Evolutionary conservation across 2,329 filamentous ascomycete species (phyloP).

Genomic region (Fusarium algeriense): DNA sequence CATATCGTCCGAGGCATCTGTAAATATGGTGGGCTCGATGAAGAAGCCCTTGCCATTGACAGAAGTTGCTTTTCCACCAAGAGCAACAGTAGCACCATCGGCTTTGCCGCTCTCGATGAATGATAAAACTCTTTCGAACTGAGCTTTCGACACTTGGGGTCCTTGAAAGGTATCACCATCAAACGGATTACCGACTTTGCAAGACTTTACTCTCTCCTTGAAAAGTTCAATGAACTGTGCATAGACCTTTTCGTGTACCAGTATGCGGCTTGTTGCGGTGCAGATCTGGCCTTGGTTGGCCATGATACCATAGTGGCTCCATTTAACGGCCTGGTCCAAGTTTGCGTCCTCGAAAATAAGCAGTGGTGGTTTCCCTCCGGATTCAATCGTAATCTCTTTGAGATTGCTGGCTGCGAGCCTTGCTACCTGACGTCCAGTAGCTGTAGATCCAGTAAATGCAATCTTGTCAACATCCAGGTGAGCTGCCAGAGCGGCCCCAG

Average conservation of each 20-base stretch:
- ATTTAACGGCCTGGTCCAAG: conserved; percentile 75
- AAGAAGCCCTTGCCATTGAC: conserved; percentile 59
- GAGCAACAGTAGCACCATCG: conserved; percentile 75
- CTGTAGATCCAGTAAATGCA: conserved; percentile 81
- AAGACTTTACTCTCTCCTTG: conserved; percentile 54
- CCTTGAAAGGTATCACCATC: conserved; percentile 77
- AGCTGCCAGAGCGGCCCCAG: conserved; percentile 74
- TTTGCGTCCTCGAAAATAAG: conserved; percentile 75
- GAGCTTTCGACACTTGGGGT: conserved; percentile 77
- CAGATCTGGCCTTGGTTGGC: conserved; percentile 75
- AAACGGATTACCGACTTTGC: conserved; percentile 77
- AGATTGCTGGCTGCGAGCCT: conserved; percentile 68
- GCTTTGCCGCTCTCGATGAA: conserved; percentile 79
- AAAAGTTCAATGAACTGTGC: conserved; percentile 68
- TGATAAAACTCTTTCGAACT: conserved; percentile 76
- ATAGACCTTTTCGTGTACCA: conserved; percentile 71
- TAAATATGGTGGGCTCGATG: conserved; percentile 61
- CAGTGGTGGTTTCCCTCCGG: conserved; percentile 74
- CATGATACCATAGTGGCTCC: conserved; percentile 64
- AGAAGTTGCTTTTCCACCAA: conserved; percentile 64
- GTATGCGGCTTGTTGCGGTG: conserved; percentile 72
- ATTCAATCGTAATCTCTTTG: conserved; percentile 77
- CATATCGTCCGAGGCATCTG: conserved; percentile 57
- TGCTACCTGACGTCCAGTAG: conserved; percentile 74
- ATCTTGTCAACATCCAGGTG: conserved; percentile 80